phyloP scores from a whole-genome alignment of 2,329 filamentous ascomycete genomes.

The Penicillium crustosum region DNA sequence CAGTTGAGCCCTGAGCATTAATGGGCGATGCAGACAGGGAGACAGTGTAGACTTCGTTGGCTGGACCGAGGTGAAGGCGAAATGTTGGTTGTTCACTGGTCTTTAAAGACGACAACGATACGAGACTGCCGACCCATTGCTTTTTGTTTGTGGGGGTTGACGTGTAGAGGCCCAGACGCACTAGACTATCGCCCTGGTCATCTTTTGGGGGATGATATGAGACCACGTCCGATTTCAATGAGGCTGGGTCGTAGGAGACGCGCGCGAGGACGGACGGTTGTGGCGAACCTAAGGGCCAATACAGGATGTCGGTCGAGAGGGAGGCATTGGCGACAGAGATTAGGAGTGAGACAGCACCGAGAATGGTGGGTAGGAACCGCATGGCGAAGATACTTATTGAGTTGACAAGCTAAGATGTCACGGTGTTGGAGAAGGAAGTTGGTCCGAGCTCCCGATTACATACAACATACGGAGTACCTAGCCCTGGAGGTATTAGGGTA shows the following conservation, averaged over 20 bases:
- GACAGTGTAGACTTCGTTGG: constrained; percentile 42
- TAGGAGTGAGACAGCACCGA: constrained; percentile 16
- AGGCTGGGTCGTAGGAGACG: constrained; percentile 43
- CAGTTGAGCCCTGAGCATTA: constrained; percentile 19
- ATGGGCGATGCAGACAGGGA: constrained; percentile 33
- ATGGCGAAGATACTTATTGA: constrained; percentile 8
- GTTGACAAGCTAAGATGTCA: neutral
- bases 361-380: constrained; percentile 21
- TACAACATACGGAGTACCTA: too few relatives aligned
- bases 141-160: constrained; percentile 31
- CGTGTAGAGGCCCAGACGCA: constrained; percentile 55
- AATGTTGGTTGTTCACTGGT: constrained; percentile 33
- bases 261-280: constrained; percentile 41
- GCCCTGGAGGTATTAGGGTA: too few relatives aligned
- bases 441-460: constrained; percentile 2
- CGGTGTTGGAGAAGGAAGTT: neutral
- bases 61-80: constrained; percentile 41
- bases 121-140: constrained; percentile 44
- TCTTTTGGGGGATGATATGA: constrained; percentile 41
- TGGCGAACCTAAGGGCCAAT: constrained; percentile 37
- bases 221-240: constrained; percentile 37
- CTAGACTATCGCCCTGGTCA: constrained; percentile 47
- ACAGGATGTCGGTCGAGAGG: constrained; percentile 37
- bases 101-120: constrained; percentile 37
- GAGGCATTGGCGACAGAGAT: constrained; percentile 19